These are phyloP conservation scores for Cyanodermella asteris DNA, from an alignment of 2,329 filamentous ascomycete genomes.

Conservation along the genomic window DNA sequence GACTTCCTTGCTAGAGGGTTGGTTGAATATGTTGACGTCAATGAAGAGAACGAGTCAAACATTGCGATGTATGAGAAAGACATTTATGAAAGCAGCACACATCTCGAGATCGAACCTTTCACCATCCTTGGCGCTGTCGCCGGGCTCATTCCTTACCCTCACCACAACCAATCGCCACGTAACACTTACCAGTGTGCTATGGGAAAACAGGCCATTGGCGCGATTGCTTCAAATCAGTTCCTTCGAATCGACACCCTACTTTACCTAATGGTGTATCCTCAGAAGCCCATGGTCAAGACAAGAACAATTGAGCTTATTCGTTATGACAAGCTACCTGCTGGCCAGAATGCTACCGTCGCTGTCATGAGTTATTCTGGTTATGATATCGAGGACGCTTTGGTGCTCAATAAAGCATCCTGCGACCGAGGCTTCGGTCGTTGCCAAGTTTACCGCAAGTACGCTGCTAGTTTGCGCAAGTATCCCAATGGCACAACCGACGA, in stretches of 20 bases:
- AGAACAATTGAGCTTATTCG: slow-evolving; percentile 91
- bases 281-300: slow-evolving; percentile 92
- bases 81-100: slow-evolving; percentile 65
- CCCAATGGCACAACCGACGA: slow-evolving; percentile 49
- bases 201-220: slow-evolving; percentile 98
- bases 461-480: slow-evolving; percentile 69
- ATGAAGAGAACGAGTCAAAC: slow-evolving; percentile 91
- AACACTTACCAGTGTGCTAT: slow-evolving; percentile 99
- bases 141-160: slow-evolving; percentile 88
- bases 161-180: slow-evolving; percentile 95
- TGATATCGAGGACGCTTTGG: slow-evolving; percentile 95
- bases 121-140: slow-evolving; percentile 90
- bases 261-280: slow-evolving; percentile 92
- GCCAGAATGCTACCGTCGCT: slow-evolving; percentile 89
- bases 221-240: slow-evolving; percentile 96
- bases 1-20: slow-evolving; percentile 79
- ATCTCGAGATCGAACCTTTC: slow-evolving; percentile 94
- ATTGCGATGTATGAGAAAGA: slow-evolving; percentile 78
- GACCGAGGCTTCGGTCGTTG: slow-evolving; percentile 91
- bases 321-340: slow-evolving; percentile 91
- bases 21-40: slow-evolving; percentile 92
- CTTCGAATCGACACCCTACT: slow-evolving; percentile 88
- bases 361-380: slow-evolving; percentile 99
- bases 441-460: slow-evolving; percentile 93
- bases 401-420: slow-evolving; percentile 86